Conservation (phyloP, 805 yeast species). For the Sugiyamaella boreocaroliniensis region DNA sequence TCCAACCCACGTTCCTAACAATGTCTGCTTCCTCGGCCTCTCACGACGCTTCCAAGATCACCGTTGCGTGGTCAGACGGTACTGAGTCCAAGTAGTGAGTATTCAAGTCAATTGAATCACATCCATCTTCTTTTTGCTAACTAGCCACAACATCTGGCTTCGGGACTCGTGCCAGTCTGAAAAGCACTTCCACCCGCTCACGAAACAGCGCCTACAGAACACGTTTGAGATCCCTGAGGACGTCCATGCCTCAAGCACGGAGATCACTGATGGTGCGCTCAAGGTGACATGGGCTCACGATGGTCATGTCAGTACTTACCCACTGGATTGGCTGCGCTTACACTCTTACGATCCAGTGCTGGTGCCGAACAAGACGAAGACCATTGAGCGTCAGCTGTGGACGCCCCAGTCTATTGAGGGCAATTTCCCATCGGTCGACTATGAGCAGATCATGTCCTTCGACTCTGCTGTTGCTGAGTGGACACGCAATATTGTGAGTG, state of each 20-base stretch:
- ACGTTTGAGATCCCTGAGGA: constrained; percentile 40
- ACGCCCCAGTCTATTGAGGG: constrained; percentile 35
- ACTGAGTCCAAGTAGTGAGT: constrained; percentile 24
- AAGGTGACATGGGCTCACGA: constrained; percentile 35
- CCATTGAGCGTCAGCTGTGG: constrained; percentile 41
- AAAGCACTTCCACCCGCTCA: constrained; percentile 45
- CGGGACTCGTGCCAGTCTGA: constrained; percentile 59
- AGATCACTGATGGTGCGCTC: constrained; percentile 14
- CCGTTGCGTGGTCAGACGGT: constrained; percentile 26
- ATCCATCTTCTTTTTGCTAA: background rate
- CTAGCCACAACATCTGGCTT: constrained; percentile 51
- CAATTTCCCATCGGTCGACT: constrained; percentile 45
- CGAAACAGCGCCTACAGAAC: constrained; percentile 55
- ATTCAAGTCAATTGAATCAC: background rate
- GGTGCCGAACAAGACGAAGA: constrained; percentile 26
- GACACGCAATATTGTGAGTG: constrained; percentile 39
- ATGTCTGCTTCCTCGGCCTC: background rate
- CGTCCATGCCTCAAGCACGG: constrained; percentile 23
- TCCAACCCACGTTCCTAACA: background rate
- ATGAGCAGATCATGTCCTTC: constrained; percentile 39
- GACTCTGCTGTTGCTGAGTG: constrained; percentile 46
- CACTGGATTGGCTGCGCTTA: constrained; percentile 38
- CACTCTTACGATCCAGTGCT: constrained; percentile 50
- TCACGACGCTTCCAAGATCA: constrained; percentile 20
- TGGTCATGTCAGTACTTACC: constrained; percentile 36